phyloP scores from a whole-genome alignment of 305 asterid species.

The Euphrasia arctica region DNA sequence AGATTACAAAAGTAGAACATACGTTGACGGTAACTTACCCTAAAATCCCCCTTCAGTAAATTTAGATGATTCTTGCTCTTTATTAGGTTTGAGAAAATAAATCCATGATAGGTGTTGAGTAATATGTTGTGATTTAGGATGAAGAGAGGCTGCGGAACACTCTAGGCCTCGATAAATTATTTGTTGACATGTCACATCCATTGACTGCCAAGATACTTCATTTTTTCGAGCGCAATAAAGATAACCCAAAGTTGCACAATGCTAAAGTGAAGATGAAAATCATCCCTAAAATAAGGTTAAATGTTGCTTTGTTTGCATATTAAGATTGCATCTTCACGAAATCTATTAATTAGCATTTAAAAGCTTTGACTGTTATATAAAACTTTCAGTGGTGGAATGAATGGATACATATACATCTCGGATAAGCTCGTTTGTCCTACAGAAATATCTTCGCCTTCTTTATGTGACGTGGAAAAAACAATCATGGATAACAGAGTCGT shows the following conservation, averaged over 20 bases:
- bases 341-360: no score
- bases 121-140: slow-evolving; percentile 37
- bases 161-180: slow-evolving; percentile 47
- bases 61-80: slow-evolving; percentile 11
- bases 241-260: slow-evolving; percentile 40
- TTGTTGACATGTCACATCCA: slow-evolving; percentile 42
- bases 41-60: background rate
- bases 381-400: slow-evolving; percentile 53
- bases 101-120: slow-evolving; percentile 11
- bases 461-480: slow-evolving; percentile 31
- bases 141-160: slow-evolving; percentile 51
- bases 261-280: slow-evolving; percentile 46
- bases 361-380: slow-evolving; percentile 14
- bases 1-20: slow-evolving; percentile 49
- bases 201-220: slow-evolving; percentile 40
- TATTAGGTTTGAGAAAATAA: slow-evolving; percentile 9
- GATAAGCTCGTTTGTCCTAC: slow-evolving; percentile 40
- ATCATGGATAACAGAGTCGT: slow-evolving; percentile 41
- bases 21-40: slow-evolving; percentile 44
- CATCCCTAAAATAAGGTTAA: slow-evolving; percentile 46
- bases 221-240: slow-evolving; percentile 38
- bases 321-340: no score
- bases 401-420: slow-evolving; percentile 46
- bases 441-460: slow-evolving; percentile 42
- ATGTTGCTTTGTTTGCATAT: slow-evolving; percentile 1